Evolutionary conservation across 129 eudicot species (phyloP).

Genomic region (Tagetes erecta): DNA sequence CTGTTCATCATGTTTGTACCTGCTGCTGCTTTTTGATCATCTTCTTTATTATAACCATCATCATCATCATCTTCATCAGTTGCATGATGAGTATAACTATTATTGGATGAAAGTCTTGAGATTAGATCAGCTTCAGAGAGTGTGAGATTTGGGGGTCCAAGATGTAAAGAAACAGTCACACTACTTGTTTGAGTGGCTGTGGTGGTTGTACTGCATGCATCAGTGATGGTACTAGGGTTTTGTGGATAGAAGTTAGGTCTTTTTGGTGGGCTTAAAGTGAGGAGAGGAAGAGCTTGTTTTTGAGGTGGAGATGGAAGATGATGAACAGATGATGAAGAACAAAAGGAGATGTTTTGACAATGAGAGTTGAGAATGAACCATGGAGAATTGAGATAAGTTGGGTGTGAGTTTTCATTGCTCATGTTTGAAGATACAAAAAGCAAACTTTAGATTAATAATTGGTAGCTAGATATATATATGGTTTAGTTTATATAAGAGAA

Average conservation of each 20-base stretch:
- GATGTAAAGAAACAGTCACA: conserved; percentile 47
- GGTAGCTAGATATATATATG: background rate
- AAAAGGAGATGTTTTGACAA: conserved; percentile 11
- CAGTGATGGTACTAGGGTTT: conserved; percentile 14
- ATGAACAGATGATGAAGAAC: conserved; percentile 19
- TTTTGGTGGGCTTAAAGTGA: conserved; percentile 34
- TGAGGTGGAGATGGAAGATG: conserved; percentile 33
- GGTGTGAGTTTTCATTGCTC: conserved; percentile 33
- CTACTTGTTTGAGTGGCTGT: conserved; percentile 23
- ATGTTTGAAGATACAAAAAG: conserved; percentile 23
- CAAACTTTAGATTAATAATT: conserved; percentile 21
- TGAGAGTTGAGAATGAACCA: conserved; percentile 46
- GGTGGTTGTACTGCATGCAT: conserved; percentile 6
- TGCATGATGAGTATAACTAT: background rate
- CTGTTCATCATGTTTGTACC: conserved; percentile 29
- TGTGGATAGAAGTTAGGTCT: conserved; percentile 13
- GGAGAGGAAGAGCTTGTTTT: conserved; percentile 61
- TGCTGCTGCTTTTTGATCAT: background rate
- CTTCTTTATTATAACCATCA: conserved; percentile 17
- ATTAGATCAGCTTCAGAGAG: conserved; percentile 29
- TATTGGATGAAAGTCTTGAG: conserved; percentile 7
- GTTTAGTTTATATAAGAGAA: background rate
- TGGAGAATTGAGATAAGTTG: conserved; percentile 40
- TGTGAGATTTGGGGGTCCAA: conserved; percentile 55
- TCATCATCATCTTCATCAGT: background rate